Percentiles rank a stretch among this genome's conserved stretches.
These are phyloP conservation scores for Cutaneotrichosporon dermatis DNA, from an alignment of 1,284 basidiomycete species.

Conservation along the genomic window DNA sequence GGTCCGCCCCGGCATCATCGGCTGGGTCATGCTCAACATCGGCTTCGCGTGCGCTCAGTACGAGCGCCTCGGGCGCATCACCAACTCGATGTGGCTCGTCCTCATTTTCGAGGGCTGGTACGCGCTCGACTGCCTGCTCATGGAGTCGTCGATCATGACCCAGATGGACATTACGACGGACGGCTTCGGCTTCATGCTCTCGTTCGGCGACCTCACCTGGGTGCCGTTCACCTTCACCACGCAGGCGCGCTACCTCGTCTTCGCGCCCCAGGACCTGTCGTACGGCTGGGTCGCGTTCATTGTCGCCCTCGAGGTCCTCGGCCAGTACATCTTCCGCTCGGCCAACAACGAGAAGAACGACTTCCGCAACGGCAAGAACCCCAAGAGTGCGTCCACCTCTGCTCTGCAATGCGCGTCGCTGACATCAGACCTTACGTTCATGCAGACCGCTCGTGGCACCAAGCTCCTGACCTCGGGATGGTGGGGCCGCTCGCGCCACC, in stretches of 20 bases:
- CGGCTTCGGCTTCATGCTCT: constrained; percentile 98
- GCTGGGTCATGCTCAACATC: constrained; percentile 89
- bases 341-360: constrained; percentile 94
- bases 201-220: constrained; percentile 89
- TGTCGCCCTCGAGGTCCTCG: constrained; percentile 64
- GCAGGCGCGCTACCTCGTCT: constrained; percentile 90
- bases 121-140: constrained; percentile 61
- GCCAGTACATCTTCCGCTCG: constrained; percentile 87
- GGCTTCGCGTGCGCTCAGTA: constrained; percentile 90
- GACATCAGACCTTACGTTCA: constrained; percentile 62
- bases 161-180: constrained; percentile 99
- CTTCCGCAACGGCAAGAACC: constrained; percentile 88
- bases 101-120: constrained; percentile 84
- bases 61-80: constrained; percentile 63
- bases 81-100: constrained; percentile 90
- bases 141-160: constrained; percentile 68
- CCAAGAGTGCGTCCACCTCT: constrained; percentile 61
- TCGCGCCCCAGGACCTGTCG: constrained; percentile 76
- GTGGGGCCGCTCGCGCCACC: constrained; percentile 95
- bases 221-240: constrained; percentile 93
- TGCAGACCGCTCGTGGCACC: constrained; percentile 79
- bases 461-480: constrained; percentile 91
- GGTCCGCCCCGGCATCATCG: constrained; percentile 88
- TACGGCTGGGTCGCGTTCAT: constrained; percentile 60
- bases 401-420: neutral